Percentiles rank a stretch among this genome's conserved stretches.
These are phyloP conservation scores for Polytolypa hystricis DNA, from an alignment of 2,329 filamentous ascomycete species.

Conservation along the genomic window DNA sequence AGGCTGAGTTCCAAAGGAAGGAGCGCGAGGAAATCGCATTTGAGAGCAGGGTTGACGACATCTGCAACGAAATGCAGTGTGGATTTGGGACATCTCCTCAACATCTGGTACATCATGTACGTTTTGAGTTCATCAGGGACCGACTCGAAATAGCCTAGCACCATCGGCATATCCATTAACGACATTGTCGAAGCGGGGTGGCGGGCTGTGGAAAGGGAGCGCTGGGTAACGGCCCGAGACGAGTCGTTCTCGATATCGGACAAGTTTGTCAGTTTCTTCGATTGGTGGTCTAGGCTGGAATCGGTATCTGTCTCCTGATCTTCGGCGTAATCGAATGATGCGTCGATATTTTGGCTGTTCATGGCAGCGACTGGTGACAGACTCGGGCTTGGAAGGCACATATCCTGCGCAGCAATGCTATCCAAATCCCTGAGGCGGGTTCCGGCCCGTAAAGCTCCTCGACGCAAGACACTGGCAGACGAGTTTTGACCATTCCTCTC, in stretches of 20 bases:
- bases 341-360: slow-evolving; percentile 43
- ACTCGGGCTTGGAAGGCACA: slow-evolving; percentile 86
- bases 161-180: slow-evolving; percentile 68
- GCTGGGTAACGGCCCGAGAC: slow-evolving; percentile 3
- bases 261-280: slow-evolving; percentile 30
- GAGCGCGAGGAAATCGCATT: slow-evolving; percentile 80
- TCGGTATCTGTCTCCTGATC: slow-evolving; percentile 32
- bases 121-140: slow-evolving; percentile 88
- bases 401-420: slow-evolving; percentile 67
- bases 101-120: slow-evolving; percentile 92
- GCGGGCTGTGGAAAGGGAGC: slow-evolving; percentile 10
- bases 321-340: slow-evolving; percentile 31
- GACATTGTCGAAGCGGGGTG: slow-evolving; percentile 25
- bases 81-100: slow-evolving; percentile 75
- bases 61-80: slow-evolving; percentile 83
- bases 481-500: not conserved
- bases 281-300: slow-evolving; percentile 35
- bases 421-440: slow-evolving; percentile 44
- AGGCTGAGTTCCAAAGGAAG: slow-evolving; percentile 79
- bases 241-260: slow-evolving; percentile 16
- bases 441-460: slow-evolving; percentile 26
- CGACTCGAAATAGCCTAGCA: slow-evolving; percentile 82
- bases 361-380: slow-evolving; percentile 77
- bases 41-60: slow-evolving; percentile 84
- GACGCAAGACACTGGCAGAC: slow-evolving; percentile 13